phyloP scores from a whole-genome alignment of 108 stramenopile species.

The Cyclotella atomus region DNA sequence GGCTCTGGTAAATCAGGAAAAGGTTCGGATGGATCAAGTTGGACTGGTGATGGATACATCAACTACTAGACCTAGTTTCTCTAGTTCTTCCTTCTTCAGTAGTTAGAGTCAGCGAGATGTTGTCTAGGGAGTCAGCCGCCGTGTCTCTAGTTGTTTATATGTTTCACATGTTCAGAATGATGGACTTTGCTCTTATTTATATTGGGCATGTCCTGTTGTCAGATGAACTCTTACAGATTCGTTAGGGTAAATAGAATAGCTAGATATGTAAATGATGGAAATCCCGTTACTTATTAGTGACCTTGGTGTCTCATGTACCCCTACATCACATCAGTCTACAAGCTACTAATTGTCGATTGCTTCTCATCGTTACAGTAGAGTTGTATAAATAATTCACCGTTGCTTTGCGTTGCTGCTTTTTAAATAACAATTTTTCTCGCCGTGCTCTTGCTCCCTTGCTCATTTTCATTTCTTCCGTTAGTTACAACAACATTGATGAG shows the following conservation, averaged over 20 bases:
- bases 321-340: no score
- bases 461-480: no score
- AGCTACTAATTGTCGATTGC: no score
- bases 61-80: not conserved
- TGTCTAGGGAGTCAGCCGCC: not conserved
- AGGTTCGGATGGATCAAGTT: not conserved
- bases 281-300: no score
- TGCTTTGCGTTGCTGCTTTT: no score
- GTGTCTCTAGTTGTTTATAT: not conserved
- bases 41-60: constrained; percentile 12
- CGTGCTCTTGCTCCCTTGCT: no score
- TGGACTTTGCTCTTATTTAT: not conserved
- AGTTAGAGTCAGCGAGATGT: not conserved
- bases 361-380: no score
- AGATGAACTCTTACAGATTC: not conserved
- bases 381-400: no score
- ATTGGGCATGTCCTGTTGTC: not conserved
- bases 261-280: no score
- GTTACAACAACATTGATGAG: no score
- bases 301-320: no score
- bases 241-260: not conserved
- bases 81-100: not conserved
- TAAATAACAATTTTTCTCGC: no score
- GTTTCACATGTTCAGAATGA: not conserved
- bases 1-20: not conserved